phyloP scores from a whole-genome alignment of 2,329 filamentous ascomycete genomes.

The Raffaelea deltoideospora region DNA sequence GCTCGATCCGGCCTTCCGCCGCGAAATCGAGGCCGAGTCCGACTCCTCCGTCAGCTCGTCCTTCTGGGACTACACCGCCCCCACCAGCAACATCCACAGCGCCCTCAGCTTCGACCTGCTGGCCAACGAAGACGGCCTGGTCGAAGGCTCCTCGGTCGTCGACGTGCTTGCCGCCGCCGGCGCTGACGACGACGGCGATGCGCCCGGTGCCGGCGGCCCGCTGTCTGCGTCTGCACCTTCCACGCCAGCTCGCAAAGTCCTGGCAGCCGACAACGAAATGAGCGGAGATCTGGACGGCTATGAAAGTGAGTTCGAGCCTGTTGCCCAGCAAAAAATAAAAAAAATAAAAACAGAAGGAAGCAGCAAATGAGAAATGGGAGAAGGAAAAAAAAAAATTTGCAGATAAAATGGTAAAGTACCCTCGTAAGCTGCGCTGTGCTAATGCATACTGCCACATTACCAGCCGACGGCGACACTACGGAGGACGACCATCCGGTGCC shows the following conservation, averaged over 20 bases:
- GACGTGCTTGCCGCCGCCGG: neutral
- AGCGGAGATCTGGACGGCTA: constrained; percentile 38
- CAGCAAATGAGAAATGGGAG: no score
- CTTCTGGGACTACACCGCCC: constrained; percentile 47
- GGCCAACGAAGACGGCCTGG: neutral
- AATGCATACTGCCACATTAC: constrained; percentile 15
- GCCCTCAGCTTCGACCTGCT: neutral
- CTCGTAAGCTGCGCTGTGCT: neutral
- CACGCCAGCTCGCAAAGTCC: neutral
- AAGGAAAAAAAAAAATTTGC: no score
- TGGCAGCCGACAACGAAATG: neutral
- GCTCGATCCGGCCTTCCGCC: constrained; percentile 56
- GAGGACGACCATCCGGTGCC: constrained; percentile 42
- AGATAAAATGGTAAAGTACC: no score
- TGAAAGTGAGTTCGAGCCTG: constrained; percentile 34
- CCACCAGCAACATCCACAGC: constrained; percentile 10
- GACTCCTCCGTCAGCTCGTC: constrained; percentile 42
- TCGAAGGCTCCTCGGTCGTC: constrained; percentile 9
- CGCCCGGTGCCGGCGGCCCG: constrained; percentile 21
- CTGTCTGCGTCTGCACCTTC: constrained; percentile 23
- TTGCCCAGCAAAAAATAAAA: neutral
- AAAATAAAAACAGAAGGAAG: no score
- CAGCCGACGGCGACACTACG: constrained; percentile 48
- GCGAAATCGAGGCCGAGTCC: constrained; percentile 55
- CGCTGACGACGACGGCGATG: constrained; percentile 16